Percentiles rank a stretch among this genome's conserved stretches.
Conservation (phyloP, 805 yeast genomes). For the Pichia paraexigua region DNA sequence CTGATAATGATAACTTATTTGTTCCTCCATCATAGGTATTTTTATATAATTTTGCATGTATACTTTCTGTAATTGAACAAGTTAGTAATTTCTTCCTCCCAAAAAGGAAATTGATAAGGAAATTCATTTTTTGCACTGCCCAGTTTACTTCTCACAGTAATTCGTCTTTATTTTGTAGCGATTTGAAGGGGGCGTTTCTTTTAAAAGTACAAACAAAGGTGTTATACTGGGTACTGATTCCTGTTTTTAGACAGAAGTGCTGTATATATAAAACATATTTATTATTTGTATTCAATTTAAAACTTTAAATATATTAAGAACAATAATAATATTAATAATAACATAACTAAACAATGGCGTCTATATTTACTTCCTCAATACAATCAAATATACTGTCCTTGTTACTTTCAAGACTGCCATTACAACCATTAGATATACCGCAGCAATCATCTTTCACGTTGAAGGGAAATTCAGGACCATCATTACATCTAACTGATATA, state of each 20-base stretch:
- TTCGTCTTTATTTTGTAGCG: neutral
- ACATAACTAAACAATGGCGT: constrained; percentile 7
- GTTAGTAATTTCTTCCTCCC: neutral
- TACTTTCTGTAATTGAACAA: neutral
- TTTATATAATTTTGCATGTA: neutral
- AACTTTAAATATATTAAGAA: no score
- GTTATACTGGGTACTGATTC: neutral
- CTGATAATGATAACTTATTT: constrained; percentile 18
- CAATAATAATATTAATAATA: no score
- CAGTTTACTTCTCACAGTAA: no score
- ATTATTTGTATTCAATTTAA: no score
- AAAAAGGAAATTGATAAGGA: neutral
- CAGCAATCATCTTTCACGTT: constrained; percentile 9
- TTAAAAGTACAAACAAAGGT: no score
- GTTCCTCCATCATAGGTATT: neutral
- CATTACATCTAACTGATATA: constrained; percentile 8
- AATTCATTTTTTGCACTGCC: neutral
- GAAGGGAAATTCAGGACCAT: constrained; percentile 6
- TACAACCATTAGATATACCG: constrained; percentile 10
- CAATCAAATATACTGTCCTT: constrained; percentile 10
- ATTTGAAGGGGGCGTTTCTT: neutral
- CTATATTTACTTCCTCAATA: constrained; percentile 9
- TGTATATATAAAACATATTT: no score
- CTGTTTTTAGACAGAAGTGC: neutral
- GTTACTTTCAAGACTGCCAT: constrained; percentile 10